These are phyloP conservation scores for Cyclotella kingstonii DNA, from an alignment of 108 stramenopile species.

Conservation along the genomic window DNA sequence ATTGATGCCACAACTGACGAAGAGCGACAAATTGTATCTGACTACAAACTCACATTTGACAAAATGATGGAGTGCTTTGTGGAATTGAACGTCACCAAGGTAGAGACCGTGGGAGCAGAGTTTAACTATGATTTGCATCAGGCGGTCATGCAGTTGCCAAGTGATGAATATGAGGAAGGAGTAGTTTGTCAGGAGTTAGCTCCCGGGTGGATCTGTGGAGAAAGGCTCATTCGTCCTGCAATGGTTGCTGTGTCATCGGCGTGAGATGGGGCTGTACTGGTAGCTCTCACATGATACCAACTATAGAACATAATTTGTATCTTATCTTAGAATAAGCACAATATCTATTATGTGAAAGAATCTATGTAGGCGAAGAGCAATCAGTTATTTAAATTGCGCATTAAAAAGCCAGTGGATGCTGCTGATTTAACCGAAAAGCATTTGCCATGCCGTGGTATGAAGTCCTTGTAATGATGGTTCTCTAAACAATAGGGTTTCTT, in stretches of 20 bases:
- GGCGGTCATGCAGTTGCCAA: slow-evolving; percentile 81
- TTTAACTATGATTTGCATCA: slow-evolving; percentile 88
- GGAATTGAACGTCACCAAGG: slow-evolving; percentile 74
- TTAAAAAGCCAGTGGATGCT: no score
- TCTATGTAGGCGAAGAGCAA: no score
- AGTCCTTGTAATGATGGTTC: no score
- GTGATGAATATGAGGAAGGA: slow-evolving; percentile 80
- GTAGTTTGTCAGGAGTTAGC: slow-evolving; percentile 87
- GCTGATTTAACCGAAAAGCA: no score
- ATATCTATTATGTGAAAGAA: no score
- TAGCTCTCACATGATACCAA: no score
- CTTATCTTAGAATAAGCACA: no score
- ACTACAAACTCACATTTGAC: slow-evolving; percentile 68
- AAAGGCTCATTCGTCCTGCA: slow-evolving; percentile 78
- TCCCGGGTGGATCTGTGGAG: slow-evolving; percentile 74
- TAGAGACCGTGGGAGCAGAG: slow-evolving; percentile 79
- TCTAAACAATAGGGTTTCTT: no score
- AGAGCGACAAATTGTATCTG: slow-evolving; percentile 63
- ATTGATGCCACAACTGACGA: slow-evolving; percentile 59
- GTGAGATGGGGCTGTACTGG: no score
- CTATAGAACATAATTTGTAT: no score
- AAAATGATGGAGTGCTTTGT: slow-evolving; percentile 59
- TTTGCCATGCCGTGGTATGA: no score
- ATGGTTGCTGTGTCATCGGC: slow-evolving; percentile 89
- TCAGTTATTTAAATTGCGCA: no score